Evolutionary conservation across 2,329 filamentous ascomycete genomes (phyloP).

Genomic region (Pseudogymnoascus sp.): DNA sequence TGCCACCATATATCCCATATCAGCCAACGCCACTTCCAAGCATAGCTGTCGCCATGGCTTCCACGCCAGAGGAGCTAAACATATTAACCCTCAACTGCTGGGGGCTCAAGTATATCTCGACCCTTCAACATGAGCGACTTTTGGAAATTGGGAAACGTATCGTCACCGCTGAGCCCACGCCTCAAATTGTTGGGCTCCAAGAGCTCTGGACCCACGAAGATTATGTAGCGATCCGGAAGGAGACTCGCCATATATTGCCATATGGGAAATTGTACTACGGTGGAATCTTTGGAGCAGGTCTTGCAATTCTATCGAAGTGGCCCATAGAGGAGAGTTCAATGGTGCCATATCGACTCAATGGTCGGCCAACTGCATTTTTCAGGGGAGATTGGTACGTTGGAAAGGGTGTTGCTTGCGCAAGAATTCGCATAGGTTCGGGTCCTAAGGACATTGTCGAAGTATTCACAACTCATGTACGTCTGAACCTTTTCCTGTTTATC

Average conservation of each 20-base stretch:
- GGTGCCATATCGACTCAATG: slow-evolving; percentile 83
- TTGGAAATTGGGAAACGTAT: slow-evolving; percentile 78
- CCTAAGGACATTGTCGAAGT: slow-evolving; percentile 70
- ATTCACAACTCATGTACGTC: slow-evolving; percentile 75
- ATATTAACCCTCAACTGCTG: slow-evolving; percentile 93
- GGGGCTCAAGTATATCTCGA: slow-evolving; percentile 84
- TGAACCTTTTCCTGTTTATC: background rate
- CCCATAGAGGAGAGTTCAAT: slow-evolving; percentile 86
- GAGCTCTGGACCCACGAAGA: slow-evolving; percentile 90
- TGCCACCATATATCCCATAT: background rate
- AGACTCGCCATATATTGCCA: slow-evolving; percentile 69
- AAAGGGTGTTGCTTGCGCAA: slow-evolving; percentile 83
- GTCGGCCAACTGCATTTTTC: slow-evolving; percentile 87
- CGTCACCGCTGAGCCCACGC: slow-evolving; percentile 57
- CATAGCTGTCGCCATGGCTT: slow-evolving; percentile 19
- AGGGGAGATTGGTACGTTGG: slow-evolving; percentile 95
- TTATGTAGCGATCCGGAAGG: slow-evolving; percentile 68
- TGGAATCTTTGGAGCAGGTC: slow-evolving; percentile 81
- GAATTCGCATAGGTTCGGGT: slow-evolving; percentile 62
- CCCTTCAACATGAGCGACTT: slow-evolving; percentile 70
- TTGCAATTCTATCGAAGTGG: slow-evolving; percentile 87
- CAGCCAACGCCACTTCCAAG: slow-evolving; percentile 1
- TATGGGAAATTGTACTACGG: slow-evolving; percentile 90
- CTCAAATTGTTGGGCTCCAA: slow-evolving; percentile 86
- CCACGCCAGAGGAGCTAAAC: slow-evolving; percentile 56